Percentiles rank a stretch among this genome's conserved stretches.
Conservation (phyloP, 257 asterid species). For the Nicotiana benthamiana region DNA sequence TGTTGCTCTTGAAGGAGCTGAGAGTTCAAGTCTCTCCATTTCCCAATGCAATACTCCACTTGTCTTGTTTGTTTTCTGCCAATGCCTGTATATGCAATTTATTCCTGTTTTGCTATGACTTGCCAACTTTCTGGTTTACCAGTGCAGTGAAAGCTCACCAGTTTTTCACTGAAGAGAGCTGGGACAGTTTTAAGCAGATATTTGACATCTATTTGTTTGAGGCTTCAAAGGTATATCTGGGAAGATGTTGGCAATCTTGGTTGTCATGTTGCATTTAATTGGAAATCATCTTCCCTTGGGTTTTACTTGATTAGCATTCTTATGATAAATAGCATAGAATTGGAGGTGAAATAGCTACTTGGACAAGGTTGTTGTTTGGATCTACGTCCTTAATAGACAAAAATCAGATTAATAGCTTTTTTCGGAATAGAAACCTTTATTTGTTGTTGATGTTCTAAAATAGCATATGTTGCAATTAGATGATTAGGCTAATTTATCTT, state of each 20-base stretch:
- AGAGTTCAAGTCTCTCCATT: constrained; percentile 99
- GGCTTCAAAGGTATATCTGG: constrained; percentile 67
- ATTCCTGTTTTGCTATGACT: constrained; percentile 21
- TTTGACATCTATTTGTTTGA: constrained; percentile 85
- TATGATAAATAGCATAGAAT: background rate
- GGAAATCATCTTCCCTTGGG: background rate
- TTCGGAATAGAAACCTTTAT: too few relatives aligned
- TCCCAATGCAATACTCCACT: constrained; percentile 52
- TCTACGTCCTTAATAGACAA: too few relatives aligned
- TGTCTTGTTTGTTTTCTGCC: background rate
- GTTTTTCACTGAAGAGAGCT: constrained; percentile 82
- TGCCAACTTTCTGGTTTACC: constrained; percentile 54
- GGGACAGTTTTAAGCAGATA: constrained; percentile 94
- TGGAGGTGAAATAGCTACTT: background rate
- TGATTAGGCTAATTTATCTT: too few relatives aligned
- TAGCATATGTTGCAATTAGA: background rate
- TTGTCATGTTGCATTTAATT: background rate
- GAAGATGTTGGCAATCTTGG: background rate
- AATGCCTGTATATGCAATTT: background rate
- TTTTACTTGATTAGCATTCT: background rate
- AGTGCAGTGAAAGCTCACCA: constrained; percentile 97
- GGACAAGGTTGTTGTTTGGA: background rate
- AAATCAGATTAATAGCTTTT: too few relatives aligned
- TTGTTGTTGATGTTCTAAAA: too few relatives aligned
- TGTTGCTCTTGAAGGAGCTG: constrained; percentile 99